Conservation (phyloP, 495 filamentous ascomycete species). For the Daldinia vernicosa region DNA sequence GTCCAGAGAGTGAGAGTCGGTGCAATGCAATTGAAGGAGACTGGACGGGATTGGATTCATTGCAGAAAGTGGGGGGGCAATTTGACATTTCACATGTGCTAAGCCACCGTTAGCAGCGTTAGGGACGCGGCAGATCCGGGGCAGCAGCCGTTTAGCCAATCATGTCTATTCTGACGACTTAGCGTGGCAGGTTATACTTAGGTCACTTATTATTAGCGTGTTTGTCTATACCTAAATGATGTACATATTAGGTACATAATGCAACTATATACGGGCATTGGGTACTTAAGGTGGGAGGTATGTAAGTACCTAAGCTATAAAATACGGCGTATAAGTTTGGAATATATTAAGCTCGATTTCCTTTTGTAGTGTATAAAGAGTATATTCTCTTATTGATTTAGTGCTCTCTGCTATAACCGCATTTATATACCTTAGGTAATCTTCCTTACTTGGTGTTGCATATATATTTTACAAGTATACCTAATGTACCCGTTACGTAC, state of each 20-base stretch:
- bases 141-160: constrained; percentile 17
- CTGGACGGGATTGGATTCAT: constrained; percentile 11
- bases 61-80: constrained; percentile 4
- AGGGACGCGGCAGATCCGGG: constrained; percentile 37
- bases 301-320: too few species aligned
- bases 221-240: not conserved
- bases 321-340: too few species aligned
- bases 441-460: too few species aligned
- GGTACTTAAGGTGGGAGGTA: not conserved
- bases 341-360: too few species aligned
- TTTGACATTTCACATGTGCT: constrained; percentile 31
- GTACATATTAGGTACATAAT: not conserved
- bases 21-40: constrained; percentile 2
- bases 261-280: not conserved
- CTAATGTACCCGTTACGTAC: too few species aligned
- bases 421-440: too few species aligned
- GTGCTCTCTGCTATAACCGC: too few species aligned
- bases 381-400: too few species aligned
- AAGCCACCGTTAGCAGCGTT: constrained; percentile 32
- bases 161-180: constrained; percentile 1
- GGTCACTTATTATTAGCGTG: too few species aligned
- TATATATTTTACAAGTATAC: too few species aligned
- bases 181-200: not conserved
- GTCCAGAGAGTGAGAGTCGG: constrained; percentile 8
- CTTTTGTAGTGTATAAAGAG: too few species aligned